Base-by-base conservation (phyloP, 768 basidiomycete species). In the Coprinellus micaceus region DNA sequence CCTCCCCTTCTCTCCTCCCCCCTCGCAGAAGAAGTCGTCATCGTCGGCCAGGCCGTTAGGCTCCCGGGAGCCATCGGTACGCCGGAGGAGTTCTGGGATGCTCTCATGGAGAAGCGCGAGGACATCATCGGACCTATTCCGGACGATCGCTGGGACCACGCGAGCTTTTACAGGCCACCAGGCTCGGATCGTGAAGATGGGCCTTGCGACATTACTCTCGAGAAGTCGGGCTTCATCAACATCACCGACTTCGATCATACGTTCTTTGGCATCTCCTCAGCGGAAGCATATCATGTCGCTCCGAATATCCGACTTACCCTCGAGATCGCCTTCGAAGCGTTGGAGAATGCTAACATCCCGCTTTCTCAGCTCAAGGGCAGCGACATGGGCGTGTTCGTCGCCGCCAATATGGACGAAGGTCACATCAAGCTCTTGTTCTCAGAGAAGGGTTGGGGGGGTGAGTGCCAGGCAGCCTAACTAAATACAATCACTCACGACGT, bases 281-380 rank as follows among this genome's bases (percentile, higher is more conserved):
- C 71, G 2, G 73, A 74, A 56, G 73, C 73, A 0, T 66, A 68
- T 51, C 61, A 63, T 45, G 60, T 74, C 15, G 55, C 63, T 1
- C 73, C 73, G 2, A 61, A 61, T 28, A 63, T 65, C 17, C 67
- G 73, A 11, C 68, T 74, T 1, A 63, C 66, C 11, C 59, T 74
- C 48, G 73, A 74, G 56, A 61, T 67, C 7, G 64, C 72, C 1
- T 73, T 71, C 53, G 68, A 71, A 56, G 73, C 72, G 1, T 59
- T 74, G 17, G 73, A 74, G 51, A 68, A 69, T 53, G 72, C 72
- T 0, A 71, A 71, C 52, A 73, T 73, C 10, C 69, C 73, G 0
- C 50, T 60, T 15, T 70, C 71, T 13, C 62, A 63, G 43, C 53
- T 74, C 10, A 72, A 69, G 52, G 73, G 72, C 1, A 66, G 58